phyloP scores from a whole-genome alignment of 2,329 filamentous ascomycete genomes.

The Blastomyces parvus region DNA sequence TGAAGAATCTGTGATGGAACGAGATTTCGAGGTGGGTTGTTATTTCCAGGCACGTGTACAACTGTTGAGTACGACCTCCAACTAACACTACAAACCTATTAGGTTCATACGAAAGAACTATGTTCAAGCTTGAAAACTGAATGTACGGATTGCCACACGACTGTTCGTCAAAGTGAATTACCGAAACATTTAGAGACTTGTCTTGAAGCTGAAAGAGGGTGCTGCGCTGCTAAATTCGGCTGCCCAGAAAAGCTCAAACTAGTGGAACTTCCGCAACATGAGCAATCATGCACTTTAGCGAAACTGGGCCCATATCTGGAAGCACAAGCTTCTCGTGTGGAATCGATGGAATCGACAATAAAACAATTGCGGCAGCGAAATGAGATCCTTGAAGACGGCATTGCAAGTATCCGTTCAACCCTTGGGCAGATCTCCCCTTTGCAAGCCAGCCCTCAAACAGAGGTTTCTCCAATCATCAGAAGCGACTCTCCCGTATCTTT shows the following conservation, averaged over 20 bases:
- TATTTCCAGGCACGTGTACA: neutral
- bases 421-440: conserved; percentile 23
- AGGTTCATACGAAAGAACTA: conserved; percentile 31
- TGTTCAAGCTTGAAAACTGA: conserved; percentile 29
- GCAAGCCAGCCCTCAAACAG: conserved; percentile 15
- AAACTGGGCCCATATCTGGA: conserved; percentile 38
- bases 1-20: conserved; percentile 44
- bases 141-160: conserved; percentile 31
- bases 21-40: conserved; percentile 41
- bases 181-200: conserved; percentile 31
- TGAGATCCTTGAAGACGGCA: conserved; percentile 39
- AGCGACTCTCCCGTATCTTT: conserved; percentile 15
- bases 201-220: conserved; percentile 28
- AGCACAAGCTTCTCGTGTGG: conserved; percentile 34
- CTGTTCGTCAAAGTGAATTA: conserved; percentile 26
- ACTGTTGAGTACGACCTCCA: neutral
- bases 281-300: conserved; percentile 43
- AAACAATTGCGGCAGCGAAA: conserved; percentile 39
- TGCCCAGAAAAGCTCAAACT: conserved; percentile 32
- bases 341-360: conserved; percentile 37
- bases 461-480: conserved; percentile 13
- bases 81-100: neutral
- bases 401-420: conserved; percentile 34
- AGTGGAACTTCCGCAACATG: conserved; percentile 35
- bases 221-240: conserved; percentile 35